Conservation (phyloP, 371 early-diverging fungal species). For the Blastocladiella emersonii region DNA sequence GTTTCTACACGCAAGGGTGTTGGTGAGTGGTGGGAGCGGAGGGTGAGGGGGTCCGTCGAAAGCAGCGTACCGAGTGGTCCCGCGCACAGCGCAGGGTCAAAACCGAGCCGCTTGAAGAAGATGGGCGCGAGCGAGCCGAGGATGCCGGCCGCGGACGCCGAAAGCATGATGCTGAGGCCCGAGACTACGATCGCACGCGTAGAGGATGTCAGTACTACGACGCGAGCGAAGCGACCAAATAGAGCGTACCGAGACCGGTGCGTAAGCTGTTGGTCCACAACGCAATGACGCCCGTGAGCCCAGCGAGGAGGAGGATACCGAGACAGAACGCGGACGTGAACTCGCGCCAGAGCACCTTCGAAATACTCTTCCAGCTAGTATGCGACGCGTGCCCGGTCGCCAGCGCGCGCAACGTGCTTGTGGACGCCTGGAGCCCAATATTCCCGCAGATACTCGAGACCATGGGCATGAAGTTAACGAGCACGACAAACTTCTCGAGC, state of each 20-base stretch:
- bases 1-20: slow-evolving; percentile 15
- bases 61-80: slow-evolving; percentile 11
- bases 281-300: slow-evolving; percentile 9
- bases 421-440: slow-evolving; percentile 24
- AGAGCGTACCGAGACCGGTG: slow-evolving; percentile 9
- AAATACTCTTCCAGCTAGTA: slow-evolving; percentile 7
- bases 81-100: slow-evolving; percentile 26
- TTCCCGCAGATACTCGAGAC: slow-evolving; percentile 23
- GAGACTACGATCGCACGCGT: too few relatives aligned
- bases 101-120: slow-evolving; percentile 15
- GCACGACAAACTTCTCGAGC: slow-evolving; percentile 12
- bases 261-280: slow-evolving; percentile 10
- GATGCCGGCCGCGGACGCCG: slow-evolving; percentile 13
- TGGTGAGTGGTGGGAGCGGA: neutral
- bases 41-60: neutral
- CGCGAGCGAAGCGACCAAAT: too few relatives aligned
- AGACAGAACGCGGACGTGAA: slow-evolving; percentile 12
- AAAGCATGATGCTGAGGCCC: slow-evolving; percentile 14
- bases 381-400: slow-evolving; percentile 23
- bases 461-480: slow-evolving; percentile 24
- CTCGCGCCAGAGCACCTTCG: slow-evolving; percentile 17
- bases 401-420: slow-evolving; percentile 24
- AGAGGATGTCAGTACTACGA: too few relatives aligned
- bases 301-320: slow-evolving; percentile 8
- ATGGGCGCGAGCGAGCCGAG: slow-evolving; percentile 18